Conservation (phyloP, 257 asterid genomes). For the Verbascum thapsus region DNA sequence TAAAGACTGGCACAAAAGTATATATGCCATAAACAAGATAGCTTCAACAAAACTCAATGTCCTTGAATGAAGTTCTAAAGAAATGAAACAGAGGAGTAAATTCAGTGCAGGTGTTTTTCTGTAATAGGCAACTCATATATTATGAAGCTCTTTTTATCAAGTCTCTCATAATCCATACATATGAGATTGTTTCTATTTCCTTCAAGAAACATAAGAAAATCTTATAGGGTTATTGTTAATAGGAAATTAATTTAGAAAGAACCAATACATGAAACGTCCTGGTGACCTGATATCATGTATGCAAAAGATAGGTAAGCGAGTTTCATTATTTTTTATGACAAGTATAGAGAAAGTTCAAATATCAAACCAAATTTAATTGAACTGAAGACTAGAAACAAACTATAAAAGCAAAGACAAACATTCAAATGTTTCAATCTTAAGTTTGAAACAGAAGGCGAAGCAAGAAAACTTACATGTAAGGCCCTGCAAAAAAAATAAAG, state of each 20-base stretch:
- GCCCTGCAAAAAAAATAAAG: constrained; percentile 67
- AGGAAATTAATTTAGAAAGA: not conserved
- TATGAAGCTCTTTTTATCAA: not conserved
- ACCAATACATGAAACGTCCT: too few relatives aligned
- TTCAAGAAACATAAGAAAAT: not conserved
- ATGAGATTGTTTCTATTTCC: not conserved
- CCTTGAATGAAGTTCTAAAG: not conserved
- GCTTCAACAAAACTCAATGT: not conserved
- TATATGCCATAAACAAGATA: not conserved
- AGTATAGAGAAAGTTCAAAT: not conserved
- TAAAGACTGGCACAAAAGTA: not conserved
- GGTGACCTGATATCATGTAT: not conserved
- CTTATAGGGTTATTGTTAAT: not conserved
- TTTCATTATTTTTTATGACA: not conserved
- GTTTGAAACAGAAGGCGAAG: constrained; percentile 19
- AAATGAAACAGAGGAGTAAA: not conserved
- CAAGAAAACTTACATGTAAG: constrained; percentile 83
- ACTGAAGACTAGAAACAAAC: not conserved
- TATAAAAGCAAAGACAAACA: not conserved
- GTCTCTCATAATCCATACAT: not conserved
- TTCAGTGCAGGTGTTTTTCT: not conserved
- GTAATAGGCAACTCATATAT: not conserved
- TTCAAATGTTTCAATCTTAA: not conserved
- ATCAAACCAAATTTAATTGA: not conserved
- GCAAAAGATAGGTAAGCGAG: not conserved